Conservation (phyloP, 129 eudicot species). For the Escallonia herrerae region DNA sequence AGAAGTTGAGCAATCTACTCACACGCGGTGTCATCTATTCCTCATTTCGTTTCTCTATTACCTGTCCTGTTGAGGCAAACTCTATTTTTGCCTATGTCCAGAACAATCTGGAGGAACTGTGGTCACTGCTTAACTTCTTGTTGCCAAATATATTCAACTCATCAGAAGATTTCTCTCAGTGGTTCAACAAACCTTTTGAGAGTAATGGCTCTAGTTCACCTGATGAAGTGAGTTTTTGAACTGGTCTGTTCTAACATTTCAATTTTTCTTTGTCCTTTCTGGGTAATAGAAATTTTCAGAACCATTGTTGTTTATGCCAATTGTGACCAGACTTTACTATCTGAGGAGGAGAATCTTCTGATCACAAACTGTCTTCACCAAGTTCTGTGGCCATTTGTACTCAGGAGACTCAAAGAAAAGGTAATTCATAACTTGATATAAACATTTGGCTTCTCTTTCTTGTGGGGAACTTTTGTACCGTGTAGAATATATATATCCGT, state of each 20-base stretch:
- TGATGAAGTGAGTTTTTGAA: constrained; percentile 62
- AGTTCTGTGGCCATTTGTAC: constrained; percentile 97
- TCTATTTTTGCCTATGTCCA: constrained; percentile 10
- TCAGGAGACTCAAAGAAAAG: constrained; percentile 94
- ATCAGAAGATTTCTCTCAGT: constrained; percentile 92
- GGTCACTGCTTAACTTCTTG: constrained; percentile 97
- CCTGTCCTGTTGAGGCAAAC: neutral
- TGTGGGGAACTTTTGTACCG: too few species aligned
- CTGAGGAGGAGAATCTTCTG: constrained; percentile 94
- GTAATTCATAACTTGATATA: constrained; percentile 21
- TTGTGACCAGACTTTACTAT: constrained; percentile 62
- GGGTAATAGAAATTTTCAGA: neutral
- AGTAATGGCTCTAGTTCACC: constrained; percentile 78
- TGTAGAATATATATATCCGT: neutral
- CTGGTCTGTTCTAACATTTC: neutral
- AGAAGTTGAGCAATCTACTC: too few species aligned
- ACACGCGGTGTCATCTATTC: neutral
- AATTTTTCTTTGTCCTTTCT: neutral
- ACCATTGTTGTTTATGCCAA: constrained; percentile 5
- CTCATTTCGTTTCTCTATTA: too few species aligned
- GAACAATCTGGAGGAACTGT: constrained; percentile 96
- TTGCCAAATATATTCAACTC: constrained; percentile 95
- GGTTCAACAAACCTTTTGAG: constrained; percentile 98
- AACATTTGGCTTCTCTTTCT: too few species aligned
- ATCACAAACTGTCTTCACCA: constrained; percentile 97